Evolutionary conservation across 768 basidiomycete species (phyloP).

Genomic region (Guyanaporus albipodus): DNA sequence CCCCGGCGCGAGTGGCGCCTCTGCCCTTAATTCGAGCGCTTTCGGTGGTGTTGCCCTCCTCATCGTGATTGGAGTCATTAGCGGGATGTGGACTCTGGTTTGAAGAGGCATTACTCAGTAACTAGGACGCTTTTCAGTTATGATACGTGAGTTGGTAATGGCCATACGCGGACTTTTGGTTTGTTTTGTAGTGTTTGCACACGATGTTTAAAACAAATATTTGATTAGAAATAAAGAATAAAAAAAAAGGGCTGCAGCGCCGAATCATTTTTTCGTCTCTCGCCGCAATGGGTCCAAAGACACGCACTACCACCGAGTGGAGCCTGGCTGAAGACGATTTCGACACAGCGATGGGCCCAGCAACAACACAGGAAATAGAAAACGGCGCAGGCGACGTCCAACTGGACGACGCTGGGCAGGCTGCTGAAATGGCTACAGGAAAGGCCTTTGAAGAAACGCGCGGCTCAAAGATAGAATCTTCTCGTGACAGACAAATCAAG

Average conservation of each 20-base stretch:
- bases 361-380: conserved; percentile 42
- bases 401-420: conserved; percentile 24
- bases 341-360: conserved; percentile 42
- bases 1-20: conserved; percentile 21
- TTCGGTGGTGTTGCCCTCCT: conserved; percentile 37
- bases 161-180: not conserved
- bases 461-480: conserved; percentile 40
- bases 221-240: not conserved
- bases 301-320: conserved; percentile 37
- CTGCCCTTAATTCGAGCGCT: conserved; percentile 29
- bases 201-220: too few species aligned
- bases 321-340: conserved; percentile 44
- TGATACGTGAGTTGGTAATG: too few species aligned
- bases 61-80: conserved; percentile 35
- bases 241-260: not conserved
- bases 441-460: conserved; percentile 42
- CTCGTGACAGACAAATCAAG: conserved; percentile 78
- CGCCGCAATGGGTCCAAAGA: conserved; percentile 22
- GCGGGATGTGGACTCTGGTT: conserved; percentile 43
- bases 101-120: not conserved
- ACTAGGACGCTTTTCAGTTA: too few species aligned
- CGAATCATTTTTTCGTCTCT: not conserved
- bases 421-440: conserved; percentile 13
- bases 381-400: conserved; percentile 44
- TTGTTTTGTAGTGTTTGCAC: not conserved